These are phyloP conservation scores for Sarocladiaceae sp. DNA, from an alignment of 2,329 filamentous ascomycete genomes.

Conservation along the genomic window DNA sequence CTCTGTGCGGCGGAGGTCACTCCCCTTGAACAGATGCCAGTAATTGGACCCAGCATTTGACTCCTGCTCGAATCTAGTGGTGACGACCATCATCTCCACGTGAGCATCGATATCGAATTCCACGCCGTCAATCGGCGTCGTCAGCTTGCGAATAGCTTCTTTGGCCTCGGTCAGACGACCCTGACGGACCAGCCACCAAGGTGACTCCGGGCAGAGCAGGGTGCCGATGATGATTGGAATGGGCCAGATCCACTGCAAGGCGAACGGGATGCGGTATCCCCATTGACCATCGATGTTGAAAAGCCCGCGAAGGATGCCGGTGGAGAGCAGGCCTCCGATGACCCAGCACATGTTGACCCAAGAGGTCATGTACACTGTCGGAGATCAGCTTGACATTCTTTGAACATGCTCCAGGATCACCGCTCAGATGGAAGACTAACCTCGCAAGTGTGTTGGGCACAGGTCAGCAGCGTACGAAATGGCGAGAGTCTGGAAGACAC, in stretches of 20 bases:
- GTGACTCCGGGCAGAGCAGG: constrained; percentile 22
- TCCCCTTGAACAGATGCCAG: constrained; percentile 37
- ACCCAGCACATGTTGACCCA: constrained; percentile 21
- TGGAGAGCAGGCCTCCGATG: constrained; percentile 8
- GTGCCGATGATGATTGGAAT: constrained; percentile 20
- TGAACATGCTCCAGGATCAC: not conserved
- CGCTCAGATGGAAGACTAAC: constrained; percentile 21
- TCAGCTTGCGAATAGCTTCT: constrained; percentile 26
- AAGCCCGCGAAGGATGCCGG: constrained; percentile 6
- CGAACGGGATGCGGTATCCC: constrained; percentile 23
- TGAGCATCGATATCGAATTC: constrained; percentile 16
- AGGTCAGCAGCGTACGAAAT: constrained; percentile 32
- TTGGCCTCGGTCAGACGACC: constrained; percentile 21
- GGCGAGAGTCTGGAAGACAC: constrained; percentile 27
- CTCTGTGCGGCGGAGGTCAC: constrained; percentile 34
- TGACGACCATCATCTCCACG: constrained; percentile 20
- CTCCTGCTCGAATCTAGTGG: constrained; percentile 24
- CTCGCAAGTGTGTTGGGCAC: constrained; percentile 12
- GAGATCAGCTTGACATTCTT: not conserved
- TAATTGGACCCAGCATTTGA: constrained; percentile 23
- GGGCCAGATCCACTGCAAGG: constrained; percentile 28
- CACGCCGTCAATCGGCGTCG: constrained; percentile 20
- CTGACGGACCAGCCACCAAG: constrained; percentile 22
- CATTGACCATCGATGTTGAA: constrained; percentile 3
- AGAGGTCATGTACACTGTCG: constrained; percentile 26